phyloP scores from a whole-genome alignment of 202 grass and related monocot species.

The Saccharum hybrid region DNA sequence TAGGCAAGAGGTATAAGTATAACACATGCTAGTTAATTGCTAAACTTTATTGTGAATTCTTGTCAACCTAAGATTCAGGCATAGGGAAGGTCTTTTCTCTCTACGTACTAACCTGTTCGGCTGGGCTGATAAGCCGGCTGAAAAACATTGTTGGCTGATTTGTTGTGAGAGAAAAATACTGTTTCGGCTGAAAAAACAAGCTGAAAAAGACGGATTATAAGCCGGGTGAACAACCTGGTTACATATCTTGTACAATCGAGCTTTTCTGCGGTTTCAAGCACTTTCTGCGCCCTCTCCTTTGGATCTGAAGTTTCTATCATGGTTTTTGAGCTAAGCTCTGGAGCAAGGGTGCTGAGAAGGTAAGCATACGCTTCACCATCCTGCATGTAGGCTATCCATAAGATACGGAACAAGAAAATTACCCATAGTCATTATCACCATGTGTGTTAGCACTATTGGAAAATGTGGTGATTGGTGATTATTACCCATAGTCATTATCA shows the following conservation, averaged over 20 bases:
- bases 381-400: slow-evolving; percentile 44
- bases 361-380: slow-evolving; percentile 86
- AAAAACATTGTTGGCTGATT: no score
- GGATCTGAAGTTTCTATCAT: slow-evolving; percentile 71
- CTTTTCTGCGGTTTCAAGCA: slow-evolving; percentile 74
- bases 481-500: background rate
- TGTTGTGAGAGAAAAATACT: no score
- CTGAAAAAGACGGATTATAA: no score
- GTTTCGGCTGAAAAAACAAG: no score
- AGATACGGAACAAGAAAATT: slow-evolving; percentile 28
- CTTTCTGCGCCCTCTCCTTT: slow-evolving; percentile 67
- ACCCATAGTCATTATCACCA: background rate
- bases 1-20: background rate
- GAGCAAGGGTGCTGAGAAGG: slow-evolving; percentile 74
- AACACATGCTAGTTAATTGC: background rate
- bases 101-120: slow-evolving; percentile 59
- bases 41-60: slow-evolving; percentile 2
- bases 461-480: slow-evolving; percentile 11
- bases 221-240: no score
- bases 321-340: slow-evolving; percentile 57
- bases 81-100: background rate
- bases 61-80: slow-evolving; percentile 12
- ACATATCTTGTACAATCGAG: slow-evolving; percentile 75
- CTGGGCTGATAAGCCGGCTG: no score
- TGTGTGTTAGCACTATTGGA: background rate